phyloP scores from a whole-genome alignment of 768 basidiomycete species.

The Trametes elegans region DNA sequence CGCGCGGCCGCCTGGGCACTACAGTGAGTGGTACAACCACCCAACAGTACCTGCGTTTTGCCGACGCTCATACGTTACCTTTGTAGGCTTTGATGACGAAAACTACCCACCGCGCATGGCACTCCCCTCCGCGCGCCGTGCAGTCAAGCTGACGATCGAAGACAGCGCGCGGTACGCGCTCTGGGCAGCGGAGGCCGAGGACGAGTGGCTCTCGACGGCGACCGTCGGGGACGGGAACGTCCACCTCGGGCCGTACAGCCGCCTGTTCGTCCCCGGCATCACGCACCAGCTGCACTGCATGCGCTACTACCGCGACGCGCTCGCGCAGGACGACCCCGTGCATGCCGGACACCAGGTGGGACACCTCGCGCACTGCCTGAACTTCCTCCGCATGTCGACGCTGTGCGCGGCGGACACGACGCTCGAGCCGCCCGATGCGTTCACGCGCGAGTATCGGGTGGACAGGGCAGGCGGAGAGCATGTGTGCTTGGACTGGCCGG shows the following conservation, averaged over 20 bases:
- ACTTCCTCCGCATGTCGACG: constrained; percentile 33
- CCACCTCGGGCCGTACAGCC: constrained; percentile 26
- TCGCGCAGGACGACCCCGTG: constrained; percentile 3
- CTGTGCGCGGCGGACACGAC: constrained; percentile 34
- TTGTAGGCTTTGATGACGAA: constrained; percentile 13
- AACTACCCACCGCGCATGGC: constrained; percentile 24
- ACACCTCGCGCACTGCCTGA: constrained; percentile 32
- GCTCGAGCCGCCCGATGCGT: constrained; percentile 27
- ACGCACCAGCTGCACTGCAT: constrained; percentile 30
- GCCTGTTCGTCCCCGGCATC: constrained; percentile 27
- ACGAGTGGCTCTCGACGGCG: constrained; percentile 32
- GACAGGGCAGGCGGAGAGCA: constrained; percentile 8
- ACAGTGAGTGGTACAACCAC: too few relatives aligned
- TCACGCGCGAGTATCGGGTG: not conserved
- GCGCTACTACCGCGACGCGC: constrained; percentile 17
- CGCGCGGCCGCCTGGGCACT: not conserved
- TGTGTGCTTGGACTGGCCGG: constrained; percentile 16
- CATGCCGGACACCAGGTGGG: constrained; percentile 4
- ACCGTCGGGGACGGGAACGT: constrained; percentile 28
- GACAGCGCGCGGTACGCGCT: constrained; percentile 33
- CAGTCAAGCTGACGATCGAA: constrained; percentile 27
- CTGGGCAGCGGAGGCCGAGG: constrained; percentile 23
- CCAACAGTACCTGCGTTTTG: too few relatives aligned
- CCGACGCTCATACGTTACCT: not conserved
- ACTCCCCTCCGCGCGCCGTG: constrained; percentile 18